Conservation (phyloP, 1,139 yeast species). For the Candida gigantensis region DNA sequence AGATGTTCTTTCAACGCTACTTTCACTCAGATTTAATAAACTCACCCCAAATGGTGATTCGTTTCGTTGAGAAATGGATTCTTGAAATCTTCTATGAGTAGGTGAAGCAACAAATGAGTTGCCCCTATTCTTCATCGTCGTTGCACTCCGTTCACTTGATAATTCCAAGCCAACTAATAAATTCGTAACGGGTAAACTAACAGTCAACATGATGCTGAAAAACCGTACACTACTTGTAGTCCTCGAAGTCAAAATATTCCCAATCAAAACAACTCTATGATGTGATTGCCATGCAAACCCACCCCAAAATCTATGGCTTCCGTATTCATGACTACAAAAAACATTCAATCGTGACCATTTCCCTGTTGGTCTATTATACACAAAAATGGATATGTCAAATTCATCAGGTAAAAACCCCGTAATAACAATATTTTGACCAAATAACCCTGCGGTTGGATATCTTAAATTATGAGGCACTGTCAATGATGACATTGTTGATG, state of each 20-base stretch:
- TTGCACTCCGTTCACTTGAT: conserved; percentile 26
- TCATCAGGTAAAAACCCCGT: conserved; percentile 59
- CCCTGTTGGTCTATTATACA: conserved; percentile 61
- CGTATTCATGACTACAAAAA: conserved; percentile 55
- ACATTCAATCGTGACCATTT: conserved; percentile 66
- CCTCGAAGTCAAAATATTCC: conserved; percentile 49
- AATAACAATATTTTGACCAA: conserved; percentile 63
- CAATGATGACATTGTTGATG: conserved; percentile 1
- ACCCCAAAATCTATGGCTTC: conserved; percentile 63
- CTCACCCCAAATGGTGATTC: conserved; percentile 11
- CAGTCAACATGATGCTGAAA: conserved; percentile 57
- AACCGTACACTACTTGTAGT: conserved; percentile 57
- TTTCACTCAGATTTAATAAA: conserved; percentile 18
- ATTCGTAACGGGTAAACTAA: conserved; percentile 68
- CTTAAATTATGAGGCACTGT: conserved; percentile 42
- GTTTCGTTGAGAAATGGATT: too few relatives aligned
- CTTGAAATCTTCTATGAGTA: conserved; percentile 1
- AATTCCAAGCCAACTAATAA: conserved; percentile 50
- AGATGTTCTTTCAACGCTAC: conserved; percentile 14
- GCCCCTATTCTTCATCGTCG: conserved; percentile 19
- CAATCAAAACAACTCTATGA: conserved; percentile 62
- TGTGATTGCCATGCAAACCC: conserved; percentile 76
- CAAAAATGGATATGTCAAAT: conserved; percentile 55
- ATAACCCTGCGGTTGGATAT: conserved; percentile 60
- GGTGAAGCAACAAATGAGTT: conserved; percentile 24